Percentiles rank a stretch among this genome's conserved stretches.
phyloP scores from a whole-genome alignment of 208 protist genomes.

The Trypanosomatidae sp. region DNA sequence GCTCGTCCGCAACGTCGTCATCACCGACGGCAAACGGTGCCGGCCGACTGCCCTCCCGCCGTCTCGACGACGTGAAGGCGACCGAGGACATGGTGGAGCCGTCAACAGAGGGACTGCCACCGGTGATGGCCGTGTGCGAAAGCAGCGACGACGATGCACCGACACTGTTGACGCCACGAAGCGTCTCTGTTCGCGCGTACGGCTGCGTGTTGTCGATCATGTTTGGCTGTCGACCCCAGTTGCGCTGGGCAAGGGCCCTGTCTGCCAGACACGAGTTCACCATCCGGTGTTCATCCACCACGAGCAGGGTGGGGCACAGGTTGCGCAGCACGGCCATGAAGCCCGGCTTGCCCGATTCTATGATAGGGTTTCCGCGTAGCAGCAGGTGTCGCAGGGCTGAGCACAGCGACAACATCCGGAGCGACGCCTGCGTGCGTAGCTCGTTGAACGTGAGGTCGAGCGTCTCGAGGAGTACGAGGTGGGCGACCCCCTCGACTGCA shows the following conservation, averaged over 20 bases:
- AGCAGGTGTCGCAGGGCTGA: conserved; percentile 62
- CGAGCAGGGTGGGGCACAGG: conserved; percentile 73
- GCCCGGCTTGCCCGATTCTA: conserved; percentile 27
- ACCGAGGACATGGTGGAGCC: conserved; percentile 9
- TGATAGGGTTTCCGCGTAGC: conserved; percentile 75
- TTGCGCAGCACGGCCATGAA: conserved; percentile 71
- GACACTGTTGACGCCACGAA: neutral
- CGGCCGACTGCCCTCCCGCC: conserved; percentile 8
- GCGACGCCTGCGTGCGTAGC: conserved; percentile 44
- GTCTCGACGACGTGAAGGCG: conserved; percentile 24
- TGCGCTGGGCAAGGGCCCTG: conserved; percentile 28
- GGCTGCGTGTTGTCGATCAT: conserved; percentile 17
- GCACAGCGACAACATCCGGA: conserved; percentile 78
- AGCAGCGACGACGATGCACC: conserved; percentile 3
- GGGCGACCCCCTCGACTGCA: conserved; percentile 65
- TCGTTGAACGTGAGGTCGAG: conserved; percentile 80
- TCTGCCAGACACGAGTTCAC: conserved; percentile 47
- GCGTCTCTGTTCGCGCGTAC: conserved; percentile 8
- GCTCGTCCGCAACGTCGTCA: conserved; percentile 11
- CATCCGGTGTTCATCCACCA: conserved; percentile 68
- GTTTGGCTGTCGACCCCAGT: conserved; percentile 35
- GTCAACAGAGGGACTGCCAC: neutral
- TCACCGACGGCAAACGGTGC: conserved; percentile 18
- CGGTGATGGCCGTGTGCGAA: neutral
- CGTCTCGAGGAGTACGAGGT: conserved; percentile 84